These are phyloP conservation scores for Trypanosoma lewisi DNA, from an alignment of 208 protist species.

Conservation along the genomic window DNA sequence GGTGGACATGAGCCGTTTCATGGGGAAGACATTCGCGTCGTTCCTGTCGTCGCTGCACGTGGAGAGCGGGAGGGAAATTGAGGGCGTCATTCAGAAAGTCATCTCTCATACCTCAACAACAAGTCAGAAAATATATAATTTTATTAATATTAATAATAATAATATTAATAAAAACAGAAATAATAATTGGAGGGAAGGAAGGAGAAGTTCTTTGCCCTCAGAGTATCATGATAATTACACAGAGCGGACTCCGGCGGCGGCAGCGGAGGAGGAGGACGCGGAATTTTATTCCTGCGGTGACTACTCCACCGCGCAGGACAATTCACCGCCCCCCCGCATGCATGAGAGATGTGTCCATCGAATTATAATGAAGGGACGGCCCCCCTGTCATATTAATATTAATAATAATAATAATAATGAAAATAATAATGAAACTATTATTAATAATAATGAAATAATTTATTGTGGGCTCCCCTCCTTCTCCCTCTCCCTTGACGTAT, in stretches of 20 bases:
- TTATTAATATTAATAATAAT: no score
- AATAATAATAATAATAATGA: neutral
- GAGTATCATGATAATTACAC: no score
- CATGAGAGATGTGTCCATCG: neutral
- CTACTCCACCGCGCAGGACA: conserved; percentile 6
- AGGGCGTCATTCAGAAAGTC: conserved; percentile 9
- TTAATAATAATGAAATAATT: no score
- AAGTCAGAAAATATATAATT: no score
- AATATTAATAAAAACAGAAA: no score
- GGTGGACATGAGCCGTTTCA: conserved; percentile 29
- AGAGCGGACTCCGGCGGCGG: neutral
- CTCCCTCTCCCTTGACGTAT: conserved; percentile 49
- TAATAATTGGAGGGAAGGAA: neutral
- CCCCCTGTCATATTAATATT: neutral
- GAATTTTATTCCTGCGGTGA: neutral
- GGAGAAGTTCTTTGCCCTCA: neutral
- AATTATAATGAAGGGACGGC: conserved; percentile 17
- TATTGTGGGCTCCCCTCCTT: no score
- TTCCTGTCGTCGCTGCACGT: conserved; percentile 53
- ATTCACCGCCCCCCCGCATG: neutral
- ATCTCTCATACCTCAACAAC: neutral
- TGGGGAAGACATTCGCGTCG: conserved; percentile 32
- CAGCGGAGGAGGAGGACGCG: neutral
- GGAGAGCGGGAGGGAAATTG: conserved; percentile 16
- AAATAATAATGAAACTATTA: no score